Evolutionary conservation across 352 stramenopile species (phyloP).

Genomic region (Aphanomyces astaci): DNA sequence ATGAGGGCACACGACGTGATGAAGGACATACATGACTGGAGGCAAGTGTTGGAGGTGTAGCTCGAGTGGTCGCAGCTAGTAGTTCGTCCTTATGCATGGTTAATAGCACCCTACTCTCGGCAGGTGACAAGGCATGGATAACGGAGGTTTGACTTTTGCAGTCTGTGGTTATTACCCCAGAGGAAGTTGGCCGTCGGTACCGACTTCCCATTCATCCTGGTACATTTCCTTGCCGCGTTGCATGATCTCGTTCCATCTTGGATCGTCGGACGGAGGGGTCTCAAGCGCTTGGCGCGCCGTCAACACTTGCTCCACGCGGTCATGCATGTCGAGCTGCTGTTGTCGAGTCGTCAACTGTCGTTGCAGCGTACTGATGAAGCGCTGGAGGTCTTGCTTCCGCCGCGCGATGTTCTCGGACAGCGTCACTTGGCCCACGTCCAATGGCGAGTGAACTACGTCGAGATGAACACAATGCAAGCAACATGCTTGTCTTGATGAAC

Average conservation of each 20-base stretch:
- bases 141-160: too few relatives aligned
- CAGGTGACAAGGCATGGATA: too few relatives aligned
- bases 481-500: neutral
- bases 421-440: constrained; percentile 6
- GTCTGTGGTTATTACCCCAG: constrained; percentile 31
- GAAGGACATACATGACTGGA: neutral
- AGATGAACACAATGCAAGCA: neutral
- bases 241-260: constrained; percentile 50
- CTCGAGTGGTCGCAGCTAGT: constrained; percentile 43
- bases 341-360: constrained; percentile 41
- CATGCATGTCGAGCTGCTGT: constrained; percentile 49
- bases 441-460: constrained; percentile 21
- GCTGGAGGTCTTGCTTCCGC: constrained; percentile 52
- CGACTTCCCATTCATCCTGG: constrained; percentile 45
- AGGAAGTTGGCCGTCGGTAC: constrained; percentile 33
- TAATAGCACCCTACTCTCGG: constrained; percentile 54
- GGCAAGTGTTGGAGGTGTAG: neutral
- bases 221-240: constrained; percentile 51
- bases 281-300: constrained; percentile 31
- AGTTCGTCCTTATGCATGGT: constrained; percentile 66
- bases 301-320: constrained; percentile 58
- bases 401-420: constrained; percentile 43
- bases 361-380: constrained; percentile 48
- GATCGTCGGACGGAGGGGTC: constrained; percentile 28
- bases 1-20: neutral